Percentiles rank a stretch among this genome's conserved stretches.
Conservation (phyloP, 2,329 filamentous ascomycete genomes). For the Cordyceps militaris region DNA sequence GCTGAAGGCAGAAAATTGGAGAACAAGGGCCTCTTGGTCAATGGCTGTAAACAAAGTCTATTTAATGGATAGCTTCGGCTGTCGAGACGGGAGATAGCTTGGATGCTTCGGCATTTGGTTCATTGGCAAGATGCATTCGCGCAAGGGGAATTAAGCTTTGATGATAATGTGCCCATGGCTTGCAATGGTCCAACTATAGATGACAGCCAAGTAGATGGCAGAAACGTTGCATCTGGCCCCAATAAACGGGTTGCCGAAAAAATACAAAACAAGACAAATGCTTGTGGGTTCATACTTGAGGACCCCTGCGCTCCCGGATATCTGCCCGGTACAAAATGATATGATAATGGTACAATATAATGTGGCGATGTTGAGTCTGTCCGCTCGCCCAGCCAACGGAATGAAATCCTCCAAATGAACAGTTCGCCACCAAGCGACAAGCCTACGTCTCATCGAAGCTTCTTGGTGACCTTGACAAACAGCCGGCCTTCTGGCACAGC, state of each 20-base stretch:
- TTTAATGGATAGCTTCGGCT: background rate
- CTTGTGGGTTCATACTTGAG: background rate
- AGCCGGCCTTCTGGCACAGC: conserved; percentile 40
- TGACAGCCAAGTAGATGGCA: too few species aligned
- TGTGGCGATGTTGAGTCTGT: background rate
- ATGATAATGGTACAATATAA: background rate
- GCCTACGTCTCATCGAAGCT: conserved; percentile 20
- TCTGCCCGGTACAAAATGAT: background rate
- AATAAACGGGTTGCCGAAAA: background rate
- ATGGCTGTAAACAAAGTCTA: background rate
- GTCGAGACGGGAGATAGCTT: too few species aligned
- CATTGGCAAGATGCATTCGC: background rate
- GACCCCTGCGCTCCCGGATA: background rate
- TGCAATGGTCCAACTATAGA: background rate
- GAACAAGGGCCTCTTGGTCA: background rate
- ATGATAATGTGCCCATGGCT: background rate
- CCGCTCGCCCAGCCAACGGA: too few species aligned
- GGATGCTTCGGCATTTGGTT: background rate
- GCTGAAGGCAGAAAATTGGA: background rate
- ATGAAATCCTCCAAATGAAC: too few species aligned
- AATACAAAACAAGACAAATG: background rate
- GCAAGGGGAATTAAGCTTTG: too few species aligned
- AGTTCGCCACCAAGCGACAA: background rate
- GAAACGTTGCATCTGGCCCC: background rate
- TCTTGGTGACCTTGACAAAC: conserved; percentile 47